Base-by-base conservation (phyloP, 148 eudicot species). In the Rhododendron griersonianum region DNA sequence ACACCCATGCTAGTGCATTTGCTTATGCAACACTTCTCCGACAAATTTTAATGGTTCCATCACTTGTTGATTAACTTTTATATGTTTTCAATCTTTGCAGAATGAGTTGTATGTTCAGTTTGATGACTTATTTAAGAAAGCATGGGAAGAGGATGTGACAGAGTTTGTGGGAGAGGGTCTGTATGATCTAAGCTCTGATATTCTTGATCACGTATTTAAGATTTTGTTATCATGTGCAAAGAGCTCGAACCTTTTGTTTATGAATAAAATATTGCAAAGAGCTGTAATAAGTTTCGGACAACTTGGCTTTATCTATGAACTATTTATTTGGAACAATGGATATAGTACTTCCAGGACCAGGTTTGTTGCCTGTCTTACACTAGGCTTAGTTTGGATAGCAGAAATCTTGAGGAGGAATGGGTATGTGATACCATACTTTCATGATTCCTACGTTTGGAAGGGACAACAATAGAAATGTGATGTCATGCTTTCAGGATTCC, bases 121-220 rank as follows among this genome's bases (percentile, higher is more conserved):
- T 88, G 98, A 94, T 83, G 99, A 95, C 87, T 87, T 97, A 84
- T 95, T 95, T 91, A 92, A 93, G 93, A 97, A 90, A 89, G 99
- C 98, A 59, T 97, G 98, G 99, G 95, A 97, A 87, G 95, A 93
- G 78, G 99, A 93, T 88, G 89, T 90, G 9, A 75, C 85, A 67
- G 89, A 89, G 39, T 92, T 88, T 67, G 90, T 80, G 81, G 86
- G 85, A 84, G 90, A 91, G 88, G 96, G 98, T 93, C 86, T 84
- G 88, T 85, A 85, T 86, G 45, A 51, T 86, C 41, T 84, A 61
- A 11, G 65, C 30, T 73, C 44, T 47, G 30, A 30, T 86, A 35
- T 63, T 76, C 23, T 69, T 35, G 59, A 80, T 76, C 3, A 16
- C 3, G 28, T 25, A 7, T 23, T 81, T 86, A 23, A 83, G 71